These are phyloP conservation scores for Candida sakaeoensis DNA, from an alignment of 805 yeast genomes.

Conservation along the genomic window DNA sequence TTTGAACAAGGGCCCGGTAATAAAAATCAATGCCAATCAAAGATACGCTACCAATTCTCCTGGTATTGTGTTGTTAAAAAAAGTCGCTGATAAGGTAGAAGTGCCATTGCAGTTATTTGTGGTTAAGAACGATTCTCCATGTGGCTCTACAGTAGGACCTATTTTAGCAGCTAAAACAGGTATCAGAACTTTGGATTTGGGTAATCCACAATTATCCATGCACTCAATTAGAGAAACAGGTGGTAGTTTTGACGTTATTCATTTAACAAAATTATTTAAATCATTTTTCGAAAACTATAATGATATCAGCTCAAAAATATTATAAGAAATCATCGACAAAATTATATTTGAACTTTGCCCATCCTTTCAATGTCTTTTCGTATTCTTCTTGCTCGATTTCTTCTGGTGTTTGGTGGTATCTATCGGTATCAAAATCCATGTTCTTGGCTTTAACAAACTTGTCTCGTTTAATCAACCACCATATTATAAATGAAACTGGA, in stretches of 20 bases:
- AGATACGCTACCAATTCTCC: conserved; percentile 92
- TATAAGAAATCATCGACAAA: conserved; percentile 26
- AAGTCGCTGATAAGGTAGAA: conserved; percentile 59
- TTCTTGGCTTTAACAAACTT: conserved; percentile 40
- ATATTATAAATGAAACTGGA: conserved; percentile 40
- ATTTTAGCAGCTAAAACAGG: conserved; percentile 85
- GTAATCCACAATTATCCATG: conserved; percentile 91
- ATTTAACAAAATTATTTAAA: conserved; percentile 57
- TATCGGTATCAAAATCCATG: conserved; percentile 52
- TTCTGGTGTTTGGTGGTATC: conserved; percentile 48
- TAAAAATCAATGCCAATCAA: conserved; percentile 92
- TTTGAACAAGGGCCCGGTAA: conserved; percentile 86
- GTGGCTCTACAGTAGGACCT: conserved; percentile 97
- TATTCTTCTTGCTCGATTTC: conserved; percentile 39
- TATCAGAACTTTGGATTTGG: conserved; percentile 80
- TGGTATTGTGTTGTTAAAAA: conserved; percentile 75
- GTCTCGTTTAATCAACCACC: conserved; percentile 47
- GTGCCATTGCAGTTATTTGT: conserved; percentile 92
- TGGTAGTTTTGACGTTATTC: conserved; percentile 68
- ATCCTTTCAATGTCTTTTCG: conserved; percentile 39
- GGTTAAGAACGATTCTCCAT: conserved; percentile 88
- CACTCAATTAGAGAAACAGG: conserved; percentile 93
- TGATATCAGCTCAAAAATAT: conserved; percentile 25
- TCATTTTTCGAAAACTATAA: conserved; percentile 49
- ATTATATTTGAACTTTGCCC: conserved; percentile 36